Conservation (phyloP, 257 asterid species). For the Vinca minor region DNA sequence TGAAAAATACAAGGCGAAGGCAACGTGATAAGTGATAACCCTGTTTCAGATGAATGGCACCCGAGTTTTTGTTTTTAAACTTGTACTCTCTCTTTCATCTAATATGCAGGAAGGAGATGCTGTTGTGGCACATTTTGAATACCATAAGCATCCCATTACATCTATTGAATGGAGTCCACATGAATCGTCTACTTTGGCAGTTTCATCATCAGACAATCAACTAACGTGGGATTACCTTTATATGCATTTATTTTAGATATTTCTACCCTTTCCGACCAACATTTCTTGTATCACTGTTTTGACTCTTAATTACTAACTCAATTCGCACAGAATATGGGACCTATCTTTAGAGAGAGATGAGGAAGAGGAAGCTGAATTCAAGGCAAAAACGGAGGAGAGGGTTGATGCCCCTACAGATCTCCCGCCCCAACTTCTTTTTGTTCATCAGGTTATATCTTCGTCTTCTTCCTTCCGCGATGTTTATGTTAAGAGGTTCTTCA, state of each 20-base stretch:
- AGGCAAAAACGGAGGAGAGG: conserved; percentile 52
- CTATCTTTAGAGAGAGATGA: conserved; percentile 87
- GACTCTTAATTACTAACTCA: background rate
- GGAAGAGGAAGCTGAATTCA: conserved; percentile 91
- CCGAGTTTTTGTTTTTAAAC: too few species aligned
- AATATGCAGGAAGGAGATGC: conserved; percentile 65
- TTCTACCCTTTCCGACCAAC: background rate
- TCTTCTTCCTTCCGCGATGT: background rate
- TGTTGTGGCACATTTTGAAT: conserved; percentile 67
- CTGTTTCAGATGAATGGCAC: background rate
- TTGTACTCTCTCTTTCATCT: background rate
- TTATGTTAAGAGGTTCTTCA: background rate
- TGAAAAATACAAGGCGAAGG: background rate
- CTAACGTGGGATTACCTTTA: conserved; percentile 53
- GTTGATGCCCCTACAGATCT: conserved; percentile 75
- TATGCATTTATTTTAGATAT: background rate
- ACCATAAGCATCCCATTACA: conserved; percentile 91
- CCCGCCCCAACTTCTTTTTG: conserved; percentile 93
- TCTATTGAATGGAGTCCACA: conserved; percentile 98
- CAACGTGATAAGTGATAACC: background rate
- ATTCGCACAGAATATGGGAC: conserved; percentile 71
- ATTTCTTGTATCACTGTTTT: background rate
- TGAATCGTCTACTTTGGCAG: conserved; percentile 88
- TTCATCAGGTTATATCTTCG: conserved; percentile 66
- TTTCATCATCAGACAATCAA: conserved; percentile 79